phyloP scores from a whole-genome alignment of 331 rosid genomes.

The Acacia pycnantha region DNA sequence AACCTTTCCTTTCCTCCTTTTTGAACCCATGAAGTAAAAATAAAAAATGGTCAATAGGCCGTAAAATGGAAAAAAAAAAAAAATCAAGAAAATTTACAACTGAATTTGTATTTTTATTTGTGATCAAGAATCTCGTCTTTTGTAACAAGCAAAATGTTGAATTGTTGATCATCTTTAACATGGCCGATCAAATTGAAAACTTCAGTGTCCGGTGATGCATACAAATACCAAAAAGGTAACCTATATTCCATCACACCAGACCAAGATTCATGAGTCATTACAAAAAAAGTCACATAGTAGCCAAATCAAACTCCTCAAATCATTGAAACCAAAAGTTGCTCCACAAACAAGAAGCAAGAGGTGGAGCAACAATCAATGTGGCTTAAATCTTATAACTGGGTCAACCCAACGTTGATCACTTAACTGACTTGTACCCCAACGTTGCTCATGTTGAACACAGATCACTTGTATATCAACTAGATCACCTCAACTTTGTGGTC shows the following conservation, averaged over 20 bases:
- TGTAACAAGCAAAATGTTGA: neutral
- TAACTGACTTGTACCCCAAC: conserved; percentile 6
- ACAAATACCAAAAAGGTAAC: neutral
- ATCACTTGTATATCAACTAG: neutral
- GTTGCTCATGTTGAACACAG: neutral
- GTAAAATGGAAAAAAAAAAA: neutral
- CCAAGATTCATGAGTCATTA: neutral
- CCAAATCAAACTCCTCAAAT: neutral
- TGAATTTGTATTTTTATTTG: neutral
- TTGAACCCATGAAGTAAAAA: neutral
- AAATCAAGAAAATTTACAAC: neutral
- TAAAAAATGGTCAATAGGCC: neutral
- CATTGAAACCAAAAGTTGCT: conserved; percentile 10
- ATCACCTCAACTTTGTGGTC: neutral
- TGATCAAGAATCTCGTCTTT: neutral
- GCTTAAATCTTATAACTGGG: neutral
- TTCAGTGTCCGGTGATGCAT: neutral
- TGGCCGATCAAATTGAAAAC: neutral
- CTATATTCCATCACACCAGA: neutral
- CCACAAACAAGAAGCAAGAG: neutral
- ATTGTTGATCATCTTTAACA: neutral
- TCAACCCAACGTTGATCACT: neutral
- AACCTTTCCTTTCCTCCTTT: neutral
- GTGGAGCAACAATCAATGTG: neutral
- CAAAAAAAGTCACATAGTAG: neutral